Evolutionary conservation across 2,329 filamentous ascomycete species (phyloP), one percentile per base, ranked within the genome.

Genomic region (Rutstroemia sp.): DNA sequence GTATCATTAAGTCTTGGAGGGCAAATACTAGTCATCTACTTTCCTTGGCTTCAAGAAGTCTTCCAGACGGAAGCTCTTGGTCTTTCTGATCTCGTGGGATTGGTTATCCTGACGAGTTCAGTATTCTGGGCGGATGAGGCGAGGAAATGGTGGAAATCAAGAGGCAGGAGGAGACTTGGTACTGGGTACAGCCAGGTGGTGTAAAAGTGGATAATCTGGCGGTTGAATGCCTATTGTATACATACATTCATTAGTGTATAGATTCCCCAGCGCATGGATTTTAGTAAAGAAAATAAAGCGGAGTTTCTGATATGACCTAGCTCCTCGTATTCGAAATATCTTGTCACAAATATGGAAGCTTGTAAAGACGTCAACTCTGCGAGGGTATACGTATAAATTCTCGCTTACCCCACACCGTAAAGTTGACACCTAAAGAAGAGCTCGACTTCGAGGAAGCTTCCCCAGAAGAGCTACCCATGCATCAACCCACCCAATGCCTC

Each of bases 111-210:
- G 59, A 88, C 92, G 59, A 97, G 92, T 73, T 84, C 82, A 51
- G 94, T 99, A 27, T 95, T 99, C 71, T 97, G 90, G 89, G 91
- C 85, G 12, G 94, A 99, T 71, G 94, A 99, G 74, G 78, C 78
- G 45, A 80, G 94, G 68, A 99, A 99, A 74, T 95, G 86, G 75
- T 81, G 80, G 67, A 80, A 77, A 66, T 81, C 83, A 63, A 63
- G 63, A 57, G 77, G 83, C 50, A 76, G 75, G 67, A 75, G 78
- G 70, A 78, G 79, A 67, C 70, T 82, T 58, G 76, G 77, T n/a
- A 72, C 71, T 58, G 80, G 81, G 54, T 88, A 88, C 68, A 87
- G 84, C 68, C 80, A 83, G 69, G 78, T 80, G 64, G 84, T 87
- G 61, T 87, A 76, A 21, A 17, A 44, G n/a, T 44, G 40, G 40